Conservation (phyloP, 495 filamentous ascomycete genomes). For the Penicillium arizonense region DNA sequence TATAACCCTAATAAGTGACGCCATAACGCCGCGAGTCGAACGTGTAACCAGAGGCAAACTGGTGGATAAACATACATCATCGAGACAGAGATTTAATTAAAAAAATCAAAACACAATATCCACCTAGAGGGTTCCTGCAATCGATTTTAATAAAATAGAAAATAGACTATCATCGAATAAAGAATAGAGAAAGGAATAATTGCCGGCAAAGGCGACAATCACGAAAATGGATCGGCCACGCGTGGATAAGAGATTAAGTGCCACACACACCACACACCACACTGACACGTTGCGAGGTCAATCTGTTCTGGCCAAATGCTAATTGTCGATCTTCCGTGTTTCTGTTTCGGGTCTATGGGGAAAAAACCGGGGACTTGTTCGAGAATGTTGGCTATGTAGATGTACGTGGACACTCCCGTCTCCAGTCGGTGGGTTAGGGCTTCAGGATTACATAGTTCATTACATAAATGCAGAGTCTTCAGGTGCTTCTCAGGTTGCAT, state of each 20-base stretch:
- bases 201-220: neutral
- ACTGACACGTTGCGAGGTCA: no score
- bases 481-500: no score
- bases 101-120: no score
- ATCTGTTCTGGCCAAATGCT: conserved; percentile 2
- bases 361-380: conserved; percentile 2
- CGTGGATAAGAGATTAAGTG: neutral
- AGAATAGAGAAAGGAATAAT: neutral
- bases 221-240: neutral
- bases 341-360: conserved; percentile 19
- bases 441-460: neutral
- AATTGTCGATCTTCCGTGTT: conserved; percentile 20
- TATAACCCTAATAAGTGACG: neutral
- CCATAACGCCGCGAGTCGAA: conserved; percentile 2
- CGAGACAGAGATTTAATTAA: neutral
- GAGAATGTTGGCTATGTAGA: neutral
- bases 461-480: no score
- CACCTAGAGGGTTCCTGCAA: no score
- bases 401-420: no score
- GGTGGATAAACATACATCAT: conserved; percentile 2
- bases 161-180: no score
- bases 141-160: no score
- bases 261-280: neutral
- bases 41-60: neutral
- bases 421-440: no score